A percentile compares a stretch with the other conserved stretches of the same genome.
phyloP scores from a whole-genome alignment of 768 basidiomycete species.

The Jaapia argillacea region DNA sequence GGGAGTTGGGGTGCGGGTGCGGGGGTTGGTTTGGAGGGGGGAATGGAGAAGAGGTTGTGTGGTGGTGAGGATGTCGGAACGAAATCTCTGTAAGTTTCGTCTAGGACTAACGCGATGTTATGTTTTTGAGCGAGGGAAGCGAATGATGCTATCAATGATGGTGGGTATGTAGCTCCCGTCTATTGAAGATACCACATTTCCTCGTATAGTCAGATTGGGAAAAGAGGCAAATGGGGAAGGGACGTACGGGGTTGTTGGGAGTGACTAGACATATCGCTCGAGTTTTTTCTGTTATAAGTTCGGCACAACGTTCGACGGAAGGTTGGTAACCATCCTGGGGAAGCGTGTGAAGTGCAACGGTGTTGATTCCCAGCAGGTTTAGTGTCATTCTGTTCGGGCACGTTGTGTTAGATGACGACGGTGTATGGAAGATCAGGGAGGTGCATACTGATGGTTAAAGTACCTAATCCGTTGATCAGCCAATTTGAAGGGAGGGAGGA shows the following conservation, averaged over 20 bases:
- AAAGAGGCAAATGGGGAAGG: neutral
- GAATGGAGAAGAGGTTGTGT: slow-evolving; percentile 41
- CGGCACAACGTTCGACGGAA: slow-evolving; percentile 35
- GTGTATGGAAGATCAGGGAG: slow-evolving; percentile 1
- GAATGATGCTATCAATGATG: slow-evolving; percentile 46
- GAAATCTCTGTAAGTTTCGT: slow-evolving; percentile 87
- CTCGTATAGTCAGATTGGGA: neutral
- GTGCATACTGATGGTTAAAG: slow-evolving; percentile 50
- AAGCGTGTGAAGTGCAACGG: slow-evolving; percentile 42
- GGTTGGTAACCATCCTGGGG: slow-evolving; percentile 51
- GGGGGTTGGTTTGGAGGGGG: neutral
- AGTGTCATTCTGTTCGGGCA: slow-evolving; percentile 50
- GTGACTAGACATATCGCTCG: slow-evolving; percentile 67
- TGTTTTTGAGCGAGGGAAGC: slow-evolving; percentile 42
- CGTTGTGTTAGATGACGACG: neutral
- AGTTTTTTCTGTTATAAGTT: slow-evolving; percentile 46
- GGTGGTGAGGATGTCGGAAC: slow-evolving; percentile 35
- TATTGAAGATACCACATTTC: slow-evolving; percentile 12
- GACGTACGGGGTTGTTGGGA: slow-evolving; percentile 61
- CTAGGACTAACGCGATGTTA: slow-evolving; percentile 62
- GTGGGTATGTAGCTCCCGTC: slow-evolving; percentile 65
- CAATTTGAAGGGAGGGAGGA: neutral
- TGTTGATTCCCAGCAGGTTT: slow-evolving; percentile 48
- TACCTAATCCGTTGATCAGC: no score
- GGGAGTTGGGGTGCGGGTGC: no score